Evolutionary conservation across 306 rosid species (phyloP), one percentile per base, ranked within the genome.

Genomic region (Macrotyloma uniflorum): DNA sequence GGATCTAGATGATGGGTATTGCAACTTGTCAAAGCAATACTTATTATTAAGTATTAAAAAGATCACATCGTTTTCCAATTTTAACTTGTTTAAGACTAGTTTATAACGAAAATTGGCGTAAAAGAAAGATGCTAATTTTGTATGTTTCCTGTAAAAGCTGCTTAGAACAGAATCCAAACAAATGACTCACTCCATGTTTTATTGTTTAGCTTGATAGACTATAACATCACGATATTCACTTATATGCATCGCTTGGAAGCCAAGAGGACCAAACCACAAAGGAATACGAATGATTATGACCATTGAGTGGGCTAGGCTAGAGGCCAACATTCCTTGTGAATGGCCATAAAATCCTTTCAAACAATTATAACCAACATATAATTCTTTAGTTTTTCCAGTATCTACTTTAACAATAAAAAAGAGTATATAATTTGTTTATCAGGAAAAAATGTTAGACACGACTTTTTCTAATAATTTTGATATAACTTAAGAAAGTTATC

Each of bases 81-180:
- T 35, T 22, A 20, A 20, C 5, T 2, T 7, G 57, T 45, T 24
- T 3, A 6, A 70, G n/a, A 70, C 50, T 30, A 22, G 5, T 15
- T 68, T 46, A 15, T 22, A 16, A 24, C 16, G 38, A 46, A 68
- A 26, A 57, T 26, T 43, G 50, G 14, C 26, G 40, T 19, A 36
- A 36, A 72, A 54, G 77, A 72, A 53, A 35, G 65, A 22, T 18
- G 36, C 53, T 6, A 55, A 22, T 36, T 35, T 35, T 33, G 12
- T 38, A 22, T 57, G 30, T 24, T 38, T 72, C 32, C n/a, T 36
- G 5, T 16, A 15, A 55, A 72, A 10, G n/a, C 8, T 45, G 33
- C 58, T 68, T 46, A 24, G 74, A 46, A 26, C 2, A 68, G 57
- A 69, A 46, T 69, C 59, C 36, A 69, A 68, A 45, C 54, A 67